Evolutionary conservation across 768 basidiomycete species (phyloP).

Genomic region (Termitomyces sp.): DNA sequence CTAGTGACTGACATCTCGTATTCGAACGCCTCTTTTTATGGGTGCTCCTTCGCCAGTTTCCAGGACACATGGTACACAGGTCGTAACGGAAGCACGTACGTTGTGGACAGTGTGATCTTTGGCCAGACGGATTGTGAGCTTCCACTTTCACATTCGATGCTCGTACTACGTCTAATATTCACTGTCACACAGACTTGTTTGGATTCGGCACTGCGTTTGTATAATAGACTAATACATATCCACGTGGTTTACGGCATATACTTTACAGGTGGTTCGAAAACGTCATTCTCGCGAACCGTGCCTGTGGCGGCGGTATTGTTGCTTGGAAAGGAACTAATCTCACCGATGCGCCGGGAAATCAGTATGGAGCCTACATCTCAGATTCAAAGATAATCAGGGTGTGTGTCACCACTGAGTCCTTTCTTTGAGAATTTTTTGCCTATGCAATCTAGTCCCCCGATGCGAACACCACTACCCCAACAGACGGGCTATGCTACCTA

Average conservation of each 20-base stretch:
- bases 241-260: background rate
- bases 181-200: conserved; percentile 41
- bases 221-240: background rate
- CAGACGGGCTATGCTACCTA: conserved; percentile 44
- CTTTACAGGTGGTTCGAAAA: conserved; percentile 54
- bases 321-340: conserved; percentile 63
- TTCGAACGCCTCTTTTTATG: conserved; percentile 66
- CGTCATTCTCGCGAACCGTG: conserved; percentile 55
- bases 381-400: conserved; percentile 55
- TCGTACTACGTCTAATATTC: background rate
- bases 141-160: background rate
- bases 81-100: conserved; percentile 52
- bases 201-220: conserved; percentile 59
- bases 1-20: conserved; percentile 60
- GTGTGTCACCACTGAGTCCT: conserved; percentile 14
- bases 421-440: background rate
- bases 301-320: conserved; percentile 60
- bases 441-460: conserved; percentile 46
- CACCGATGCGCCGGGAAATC: conserved; percentile 44
- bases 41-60: conserved; percentile 55
- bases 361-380: conserved; percentile 54
- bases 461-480: conserved; percentile 45
- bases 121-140: conserved; percentile 61
- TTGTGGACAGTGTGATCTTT: conserved; percentile 57
- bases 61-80: conserved; percentile 71